Percentiles rank a stretch among this genome's conserved stretches.
Evolutionary conservation across 1,284 basidiomycete species (phyloP).

Genomic region (Ustilago vetiveriae): DNA sequence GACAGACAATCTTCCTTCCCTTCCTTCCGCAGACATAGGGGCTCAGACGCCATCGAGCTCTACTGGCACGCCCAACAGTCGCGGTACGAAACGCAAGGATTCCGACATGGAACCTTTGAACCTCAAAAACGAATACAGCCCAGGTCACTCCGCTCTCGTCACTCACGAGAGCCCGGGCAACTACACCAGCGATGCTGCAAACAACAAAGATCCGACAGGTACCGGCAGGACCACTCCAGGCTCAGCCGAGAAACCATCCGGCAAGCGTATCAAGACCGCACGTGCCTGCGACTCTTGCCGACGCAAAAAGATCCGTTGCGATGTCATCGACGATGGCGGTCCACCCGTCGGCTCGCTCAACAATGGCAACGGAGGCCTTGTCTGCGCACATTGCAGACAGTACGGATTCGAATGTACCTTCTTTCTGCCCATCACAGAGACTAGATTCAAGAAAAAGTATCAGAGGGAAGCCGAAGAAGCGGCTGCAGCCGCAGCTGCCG

Average conservation of each 20-base stretch:
- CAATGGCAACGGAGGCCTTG: conserved; percentile 55
- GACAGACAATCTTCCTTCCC: conserved; percentile 9
- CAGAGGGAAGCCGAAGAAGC: conserved; percentile 73
- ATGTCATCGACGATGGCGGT: conserved; percentile 63
- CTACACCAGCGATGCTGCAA: conserved; percentile 20
- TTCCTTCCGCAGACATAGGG: conserved; percentile 5
- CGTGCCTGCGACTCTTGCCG: conserved; percentile 90
- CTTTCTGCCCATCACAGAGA: conserved; percentile 97
- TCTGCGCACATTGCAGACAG: conserved; percentile 55
- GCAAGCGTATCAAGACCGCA: conserved; percentile 86
- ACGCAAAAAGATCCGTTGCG: conserved; percentile 85
- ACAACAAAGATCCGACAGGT: conserved; percentile 15
- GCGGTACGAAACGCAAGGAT: conserved; percentile 36
- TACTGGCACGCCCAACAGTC: conserved; percentile 31
- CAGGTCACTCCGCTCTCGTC: not conserved
- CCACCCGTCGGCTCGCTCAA: conserved; percentile 47
- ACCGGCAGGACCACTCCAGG: conserved; percentile 12
- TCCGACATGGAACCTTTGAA: conserved; percentile 23
- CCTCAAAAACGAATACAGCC: conserved; percentile 26
- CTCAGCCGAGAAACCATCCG: conserved; percentile 34
- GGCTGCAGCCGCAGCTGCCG: conserved; percentile 64
- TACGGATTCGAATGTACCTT: conserved; percentile 70
- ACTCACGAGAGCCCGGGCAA: conserved; percentile 26
- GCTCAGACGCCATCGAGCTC: conserved; percentile 29
- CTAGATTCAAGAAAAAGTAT: conserved; percentile 96